Conservation (phyloP, 805 yeast species). For the Clavispora vitiphila region DNA sequence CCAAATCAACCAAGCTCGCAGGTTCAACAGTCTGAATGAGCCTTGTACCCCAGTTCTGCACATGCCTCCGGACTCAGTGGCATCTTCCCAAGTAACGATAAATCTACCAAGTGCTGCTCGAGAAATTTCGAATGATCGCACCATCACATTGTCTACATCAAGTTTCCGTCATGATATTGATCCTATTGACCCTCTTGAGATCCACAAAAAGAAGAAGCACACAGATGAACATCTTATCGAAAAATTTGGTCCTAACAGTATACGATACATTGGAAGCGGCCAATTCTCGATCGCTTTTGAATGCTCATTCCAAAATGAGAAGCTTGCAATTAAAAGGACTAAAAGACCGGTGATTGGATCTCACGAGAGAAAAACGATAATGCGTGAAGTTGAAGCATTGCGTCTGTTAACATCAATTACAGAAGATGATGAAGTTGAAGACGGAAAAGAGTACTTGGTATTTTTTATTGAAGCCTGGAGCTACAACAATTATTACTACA, state of each 20-base stretch:
- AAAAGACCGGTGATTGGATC: conserved; percentile 52
- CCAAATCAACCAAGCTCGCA: conserved; percentile 1
- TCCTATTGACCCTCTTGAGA: not conserved
- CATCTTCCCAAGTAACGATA: conserved; percentile 20
- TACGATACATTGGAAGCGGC: conserved; percentile 72
- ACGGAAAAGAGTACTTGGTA: conserved; percentile 74
- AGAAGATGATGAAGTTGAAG: conserved; percentile 41
- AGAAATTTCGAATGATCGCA: conserved; percentile 7
- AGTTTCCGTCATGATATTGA: conserved; percentile 1
- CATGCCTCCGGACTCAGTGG: conserved; percentile 14
- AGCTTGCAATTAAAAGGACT: conserved; percentile 85
- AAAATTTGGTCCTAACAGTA: conserved; percentile 52
- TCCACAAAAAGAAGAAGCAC: conserved; percentile 5
- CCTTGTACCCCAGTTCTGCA: conserved; percentile 18
- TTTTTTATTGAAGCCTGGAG: conserved; percentile 86
- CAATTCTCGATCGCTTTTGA: conserved; percentile 88
- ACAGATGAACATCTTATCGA: conserved; percentile 43
- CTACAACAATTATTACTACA: conserved; percentile 65
- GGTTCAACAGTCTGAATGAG: conserved; percentile 5
- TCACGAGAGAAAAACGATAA: conserved; percentile 54
- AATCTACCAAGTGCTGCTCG: conserved; percentile 8
- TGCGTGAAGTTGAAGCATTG: conserved; percentile 75
- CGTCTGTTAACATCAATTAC: conserved; percentile 37
- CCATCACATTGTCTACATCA: conserved; percentile 6
- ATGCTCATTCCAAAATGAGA: conserved; percentile 61